phyloP scores from a whole-genome alignment of 2,329 filamentous ascomycete genomes.

The Ophiostoma piceae region DNA sequence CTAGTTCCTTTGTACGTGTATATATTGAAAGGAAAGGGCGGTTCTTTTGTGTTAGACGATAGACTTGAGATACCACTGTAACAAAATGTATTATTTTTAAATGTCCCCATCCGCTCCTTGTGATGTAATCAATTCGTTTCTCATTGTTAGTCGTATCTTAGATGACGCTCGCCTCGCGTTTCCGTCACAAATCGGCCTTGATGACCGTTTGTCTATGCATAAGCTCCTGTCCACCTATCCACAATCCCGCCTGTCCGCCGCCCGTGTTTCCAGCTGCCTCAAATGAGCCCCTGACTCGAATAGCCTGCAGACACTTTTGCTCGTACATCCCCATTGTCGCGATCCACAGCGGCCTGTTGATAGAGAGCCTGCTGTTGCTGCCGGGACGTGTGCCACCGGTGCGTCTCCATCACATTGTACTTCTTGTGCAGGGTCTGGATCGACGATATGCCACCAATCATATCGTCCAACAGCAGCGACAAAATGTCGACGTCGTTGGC shows the following conservation, averaged over 20 bases:
- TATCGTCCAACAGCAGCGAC: conserved; percentile 61
- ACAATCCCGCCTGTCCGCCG: too few species aligned
- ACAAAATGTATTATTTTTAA: not conserved
- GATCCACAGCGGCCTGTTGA: not conserved
- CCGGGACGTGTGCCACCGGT: not conserved
- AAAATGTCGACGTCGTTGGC: conserved; percentile 79
- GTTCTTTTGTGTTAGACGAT: not conserved
- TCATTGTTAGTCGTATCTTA: not conserved
- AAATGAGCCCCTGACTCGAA: not conserved
- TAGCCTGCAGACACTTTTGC: not conserved
- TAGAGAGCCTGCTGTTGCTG: not conserved
- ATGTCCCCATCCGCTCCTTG: too few species aligned
- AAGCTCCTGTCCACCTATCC: not conserved
- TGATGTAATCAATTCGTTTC: not conserved
- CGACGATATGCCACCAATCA: conserved; percentile 67
- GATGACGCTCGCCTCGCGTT: not conserved
- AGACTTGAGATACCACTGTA: conserved; percentile 9
- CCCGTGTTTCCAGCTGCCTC: not conserved
- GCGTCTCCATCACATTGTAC: conserved; percentile 54
- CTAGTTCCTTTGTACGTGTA: not conserved
- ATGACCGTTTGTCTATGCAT: not conserved
- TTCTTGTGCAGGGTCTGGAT: conserved; percentile 61
- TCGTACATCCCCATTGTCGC: not conserved
- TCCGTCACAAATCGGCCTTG: not conserved
- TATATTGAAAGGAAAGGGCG: not conserved